Conservation (phyloP, 495 filamentous ascomycete genomes). For the Hypoxylon crocopeplum region DNA sequence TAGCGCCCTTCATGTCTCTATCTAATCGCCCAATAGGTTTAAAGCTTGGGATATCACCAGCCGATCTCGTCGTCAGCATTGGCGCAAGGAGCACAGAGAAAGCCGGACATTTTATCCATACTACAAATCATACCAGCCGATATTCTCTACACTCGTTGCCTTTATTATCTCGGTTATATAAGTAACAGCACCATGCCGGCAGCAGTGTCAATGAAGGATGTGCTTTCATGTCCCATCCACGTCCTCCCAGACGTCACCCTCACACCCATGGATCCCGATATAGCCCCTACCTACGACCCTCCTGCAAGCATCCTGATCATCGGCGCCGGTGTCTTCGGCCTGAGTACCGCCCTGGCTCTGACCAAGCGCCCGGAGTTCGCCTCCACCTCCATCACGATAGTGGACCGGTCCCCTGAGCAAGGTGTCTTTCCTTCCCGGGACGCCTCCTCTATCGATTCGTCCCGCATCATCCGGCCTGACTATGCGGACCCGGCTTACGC, state of each 20-base stretch:
- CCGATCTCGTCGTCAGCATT: too few relatives aligned
- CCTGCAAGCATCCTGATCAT: conserved; percentile 72
- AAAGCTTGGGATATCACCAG: too few relatives aligned
- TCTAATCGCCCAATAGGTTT: too few relatives aligned
- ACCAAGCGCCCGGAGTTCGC: conserved; percentile 61
- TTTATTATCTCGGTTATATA: too few relatives aligned
- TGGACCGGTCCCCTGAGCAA: conserved; percentile 67
- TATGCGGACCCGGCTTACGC: conserved; percentile 79
- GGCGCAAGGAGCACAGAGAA: too few relatives aligned
- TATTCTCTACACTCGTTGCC: too few relatives aligned
- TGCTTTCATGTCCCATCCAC: conserved; percentile 1
- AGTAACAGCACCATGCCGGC: too few relatives aligned
- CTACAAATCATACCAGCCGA: too few relatives aligned
- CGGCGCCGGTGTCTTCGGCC: conserved; percentile 79
- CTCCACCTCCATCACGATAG: conserved; percentile 64
- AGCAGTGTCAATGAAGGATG: background rate
- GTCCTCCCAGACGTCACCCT: conserved; percentile 6
- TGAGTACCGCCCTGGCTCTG: conserved; percentile 72
- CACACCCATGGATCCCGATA: conserved; percentile 1
- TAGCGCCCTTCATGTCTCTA: too few relatives aligned
- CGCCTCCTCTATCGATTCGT: conserved; percentile 75
- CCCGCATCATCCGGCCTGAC: conserved; percentile 82
- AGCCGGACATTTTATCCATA: too few relatives aligned
- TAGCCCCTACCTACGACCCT: conserved; percentile 10
- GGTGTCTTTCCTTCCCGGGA: conserved; percentile 69